These are phyloP conservation scores for Calonectria fujianensis DNA, from an alignment of 2,329 filamentous ascomycete species.

Conservation along the genomic window DNA sequence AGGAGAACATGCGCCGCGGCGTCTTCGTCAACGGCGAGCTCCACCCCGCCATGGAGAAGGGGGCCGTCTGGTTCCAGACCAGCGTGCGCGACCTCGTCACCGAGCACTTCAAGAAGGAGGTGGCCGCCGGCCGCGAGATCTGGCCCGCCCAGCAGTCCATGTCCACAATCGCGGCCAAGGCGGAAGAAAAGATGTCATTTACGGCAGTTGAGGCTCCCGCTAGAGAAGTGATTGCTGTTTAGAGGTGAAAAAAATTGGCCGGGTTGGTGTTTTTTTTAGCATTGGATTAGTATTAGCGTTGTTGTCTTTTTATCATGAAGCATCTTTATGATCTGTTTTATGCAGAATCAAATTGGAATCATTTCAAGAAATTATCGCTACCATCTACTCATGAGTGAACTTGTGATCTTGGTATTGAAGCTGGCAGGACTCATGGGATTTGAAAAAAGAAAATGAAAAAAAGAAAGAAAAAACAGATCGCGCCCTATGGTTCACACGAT, in stretches of 20 bases:
- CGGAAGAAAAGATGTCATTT: not conserved
- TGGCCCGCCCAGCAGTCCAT: slow-evolving; percentile 14
- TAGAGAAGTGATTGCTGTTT: slow-evolving; percentile 16
- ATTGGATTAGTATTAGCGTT: slow-evolving; percentile 19
- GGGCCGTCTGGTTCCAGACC: slow-evolving; percentile 36
- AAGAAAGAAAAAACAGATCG: too few species aligned
- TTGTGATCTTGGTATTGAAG: not conserved
- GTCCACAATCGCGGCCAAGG: slow-evolving; percentile 7
- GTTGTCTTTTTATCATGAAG: not conserved
- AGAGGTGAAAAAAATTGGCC: not conserved
- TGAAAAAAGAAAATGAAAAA: too few species aligned
- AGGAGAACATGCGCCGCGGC: slow-evolving; percentile 70
- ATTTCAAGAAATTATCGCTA: not conserved
- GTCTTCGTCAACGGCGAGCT: slow-evolving; percentile 71
- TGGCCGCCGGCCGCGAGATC: slow-evolving; percentile 30
- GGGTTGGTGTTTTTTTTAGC: not conserved
- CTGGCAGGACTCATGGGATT: too few species aligned
- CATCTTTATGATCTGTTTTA: not conserved
- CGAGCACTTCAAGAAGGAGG: slow-evolving; percentile 27
- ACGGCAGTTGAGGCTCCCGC: not conserved
- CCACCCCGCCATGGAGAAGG: slow-evolving; percentile 71
- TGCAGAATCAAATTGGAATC: slow-evolving; percentile 9
- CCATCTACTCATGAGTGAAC: not conserved
- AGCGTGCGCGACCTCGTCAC: slow-evolving; percentile 30
- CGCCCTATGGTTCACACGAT: too few species aligned